Percentiles rank a stretch among this genome's conserved stretches.
These are phyloP conservation scores for Viridothelium virens DNA, from an alignment of 495 filamentous ascomycete genomes.

Conservation along the genomic window DNA sequence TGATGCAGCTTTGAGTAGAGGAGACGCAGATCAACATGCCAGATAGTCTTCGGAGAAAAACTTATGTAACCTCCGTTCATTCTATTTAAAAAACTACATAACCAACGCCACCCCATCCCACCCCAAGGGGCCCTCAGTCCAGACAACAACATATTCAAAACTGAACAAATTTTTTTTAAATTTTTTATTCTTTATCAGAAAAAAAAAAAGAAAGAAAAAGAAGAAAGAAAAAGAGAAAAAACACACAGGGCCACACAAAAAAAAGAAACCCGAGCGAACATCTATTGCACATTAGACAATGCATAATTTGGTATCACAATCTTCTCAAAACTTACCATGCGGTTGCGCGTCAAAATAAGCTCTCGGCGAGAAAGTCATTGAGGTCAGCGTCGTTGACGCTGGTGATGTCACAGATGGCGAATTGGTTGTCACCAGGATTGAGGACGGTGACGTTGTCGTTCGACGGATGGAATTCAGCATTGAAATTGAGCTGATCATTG, in stretches of 20 bases:
- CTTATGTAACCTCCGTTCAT: conserved; percentile 1
- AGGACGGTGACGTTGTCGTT: conserved; percentile 9
- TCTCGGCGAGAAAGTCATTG: conserved; percentile 1
- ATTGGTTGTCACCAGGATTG: conserved; percentile 9
- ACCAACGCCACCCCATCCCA: neutral
- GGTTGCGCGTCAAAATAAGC: conserved; percentile 1
- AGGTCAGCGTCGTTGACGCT: conserved; percentile 1
- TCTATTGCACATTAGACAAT: no score
- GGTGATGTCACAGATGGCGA: conserved; percentile 7
- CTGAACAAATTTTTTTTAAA: neutral
- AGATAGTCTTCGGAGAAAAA: neutral
- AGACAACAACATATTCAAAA: neutral
- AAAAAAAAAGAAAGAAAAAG: neutral
- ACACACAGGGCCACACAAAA: neutral
- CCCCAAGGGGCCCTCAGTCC: neutral
- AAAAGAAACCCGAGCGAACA: neutral
- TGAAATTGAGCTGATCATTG: conserved; percentile 11
- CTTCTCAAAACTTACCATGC: neutral
- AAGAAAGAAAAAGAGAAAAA: neutral
- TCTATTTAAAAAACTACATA: neutral
- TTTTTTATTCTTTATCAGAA: neutral
- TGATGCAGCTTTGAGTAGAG: no score
- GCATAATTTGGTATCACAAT: neutral
- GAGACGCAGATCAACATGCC: no score
- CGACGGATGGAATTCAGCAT: neutral